Evolutionary conservation across 2,329 filamentous ascomycete species (phyloP), one percentile per base, ranked within the genome.

Genomic region (Aspergillus melleus): DNA sequence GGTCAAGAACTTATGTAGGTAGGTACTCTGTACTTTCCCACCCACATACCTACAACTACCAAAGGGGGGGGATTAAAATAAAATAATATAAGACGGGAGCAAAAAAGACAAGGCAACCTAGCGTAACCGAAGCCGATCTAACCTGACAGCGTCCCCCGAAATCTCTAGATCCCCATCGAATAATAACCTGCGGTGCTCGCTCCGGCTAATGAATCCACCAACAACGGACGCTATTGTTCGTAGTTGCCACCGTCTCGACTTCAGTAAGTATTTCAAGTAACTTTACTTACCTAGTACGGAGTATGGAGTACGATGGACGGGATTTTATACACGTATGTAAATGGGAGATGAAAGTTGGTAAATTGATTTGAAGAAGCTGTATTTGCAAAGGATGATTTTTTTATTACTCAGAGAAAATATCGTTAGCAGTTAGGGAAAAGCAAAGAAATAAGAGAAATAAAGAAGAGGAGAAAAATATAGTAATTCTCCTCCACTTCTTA

Each of bases 201-300:
- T 29, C n/a, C 14, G 14, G 29, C 16, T 52, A 20, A 32, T 10
- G 44, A 11, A 5, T n/a, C 50, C 50, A 32, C 50, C 30, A 39
- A 39, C 50, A 22, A 22, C 30, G 19, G 46, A 24, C 32, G 53
- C 36, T 50, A 29, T 58, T 51, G 49, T 54, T 58, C 46, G 52
- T 32, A 47, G 46, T 20, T 46, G 19, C 20, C 19, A 39, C 32
- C n/a, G 3, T 53, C 22, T 20, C 29, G 12, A 32, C 12, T 39
- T 22, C 10, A 19, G 16, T 42, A 16, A 19, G 16, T 42, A 16
- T 6, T 29, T 9, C 26, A 29, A 29, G 26, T 24, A 24, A 29
- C 26, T 29, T 29, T 29, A 29, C 26, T 29, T 29, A 4, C 22
- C 22, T 22, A 29, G 26, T 29, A 29, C 24, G 4, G 24, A 6